A percentile compares a stretch with the other conserved stretches of the same genome.
Evolutionary conservation across 1,284 basidiomycete species (phyloP).

Genomic region (Porodaedalea pini): DNA sequence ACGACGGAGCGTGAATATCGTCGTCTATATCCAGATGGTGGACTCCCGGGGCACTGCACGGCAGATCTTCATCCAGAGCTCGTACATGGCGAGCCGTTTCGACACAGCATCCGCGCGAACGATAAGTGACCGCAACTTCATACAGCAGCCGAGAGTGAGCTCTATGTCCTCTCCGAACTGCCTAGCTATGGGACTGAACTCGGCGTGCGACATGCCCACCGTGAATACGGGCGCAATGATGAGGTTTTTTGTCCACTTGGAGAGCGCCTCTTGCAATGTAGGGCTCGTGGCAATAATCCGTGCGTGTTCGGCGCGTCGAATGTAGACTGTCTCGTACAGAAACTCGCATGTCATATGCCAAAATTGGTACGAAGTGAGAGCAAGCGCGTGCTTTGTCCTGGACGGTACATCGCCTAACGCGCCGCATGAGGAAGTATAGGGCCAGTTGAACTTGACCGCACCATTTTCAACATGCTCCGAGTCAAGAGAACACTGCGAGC

Average conservation of each 20-base stretch:
- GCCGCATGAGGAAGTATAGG: not conserved
- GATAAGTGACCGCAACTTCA: not conserved
- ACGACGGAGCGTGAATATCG: not conserved
- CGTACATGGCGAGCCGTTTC: not conserved
- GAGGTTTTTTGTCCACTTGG: conserved; percentile 5
- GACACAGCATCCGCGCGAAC: conserved; percentile 10
- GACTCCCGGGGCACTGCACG: conserved; percentile 8
- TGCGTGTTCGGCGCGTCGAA: conserved; percentile 7
- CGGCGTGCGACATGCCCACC: not conserved
- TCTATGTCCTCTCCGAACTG: not conserved
- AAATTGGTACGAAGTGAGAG: conserved; percentile 10
- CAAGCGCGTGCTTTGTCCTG: conserved; percentile 6
- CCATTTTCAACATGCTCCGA: not conserved
- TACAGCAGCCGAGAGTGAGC: not conserved
- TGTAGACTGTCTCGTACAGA: conserved; percentile 9
- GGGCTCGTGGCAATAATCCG: conserved; percentile 5
- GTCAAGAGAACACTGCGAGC: not conserved
- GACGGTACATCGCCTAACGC: not conserved
- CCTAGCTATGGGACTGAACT: conserved; percentile 1
- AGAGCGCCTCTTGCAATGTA: not conserved
- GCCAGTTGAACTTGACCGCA: conserved; percentile 5
- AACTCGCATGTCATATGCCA: conserved; percentile 14
- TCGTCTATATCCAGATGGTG: conserved; percentile 12
- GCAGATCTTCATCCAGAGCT: conserved; percentile 12
- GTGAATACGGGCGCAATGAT: conserved; percentile 7